Percentiles rank a stretch among this genome's conserved stretches.
These are phyloP conservation scores for Austroboletus novae-zelandiae DNA, from an alignment of 1,284 basidiomycete genomes.

Conservation along the genomic window DNA sequence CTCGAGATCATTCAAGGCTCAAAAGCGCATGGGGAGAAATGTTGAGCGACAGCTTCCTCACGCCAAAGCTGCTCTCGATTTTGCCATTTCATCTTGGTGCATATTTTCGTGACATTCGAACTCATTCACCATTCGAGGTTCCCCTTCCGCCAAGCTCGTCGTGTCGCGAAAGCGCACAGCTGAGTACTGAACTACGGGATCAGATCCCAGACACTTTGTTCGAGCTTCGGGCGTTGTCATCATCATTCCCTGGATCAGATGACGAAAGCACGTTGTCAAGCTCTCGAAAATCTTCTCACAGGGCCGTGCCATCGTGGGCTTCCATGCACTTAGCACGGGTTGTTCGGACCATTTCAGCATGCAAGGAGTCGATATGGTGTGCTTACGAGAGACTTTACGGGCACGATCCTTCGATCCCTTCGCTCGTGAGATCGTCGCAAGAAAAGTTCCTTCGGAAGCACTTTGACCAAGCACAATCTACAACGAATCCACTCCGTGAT, in stretches of 20 bases:
- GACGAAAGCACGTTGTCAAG: slow-evolving; percentile 11
- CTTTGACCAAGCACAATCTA: slow-evolving; percentile 22
- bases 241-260: slow-evolving; percentile 15
- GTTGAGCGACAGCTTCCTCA: slow-evolving; percentile 58
- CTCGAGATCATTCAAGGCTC: slow-evolving; percentile 62
- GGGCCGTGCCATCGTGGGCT: slow-evolving; percentile 41
- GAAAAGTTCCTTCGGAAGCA: slow-evolving; percentile 33
- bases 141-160: slow-evolving; percentile 52
- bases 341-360: slow-evolving; percentile 52
- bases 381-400: slow-evolving; percentile 56
- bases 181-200: slow-evolving; percentile 8
- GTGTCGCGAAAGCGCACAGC: slow-evolving; percentile 8
- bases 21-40: slow-evolving; percentile 66
- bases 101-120: slow-evolving; percentile 53
- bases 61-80: slow-evolving; percentile 52
- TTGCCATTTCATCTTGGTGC: slow-evolving; percentile 67
- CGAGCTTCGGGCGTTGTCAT: slow-evolving; percentile 29
- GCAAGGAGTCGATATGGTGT: slow-evolving; percentile 67
- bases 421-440: slow-evolving; percentile 30
- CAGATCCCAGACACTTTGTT: slow-evolving; percentile 31
- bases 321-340: slow-evolving; percentile 62
- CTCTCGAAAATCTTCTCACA: slow-evolving; percentile 22
- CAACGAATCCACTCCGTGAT: slow-evolving; percentile 43
- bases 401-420: slow-evolving; percentile 35
- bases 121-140: slow-evolving; percentile 51